Base-by-base conservation (phyloP, 225 moss, liverwort and hornwort genomes). In the Straminergon stramineum region DNA sequence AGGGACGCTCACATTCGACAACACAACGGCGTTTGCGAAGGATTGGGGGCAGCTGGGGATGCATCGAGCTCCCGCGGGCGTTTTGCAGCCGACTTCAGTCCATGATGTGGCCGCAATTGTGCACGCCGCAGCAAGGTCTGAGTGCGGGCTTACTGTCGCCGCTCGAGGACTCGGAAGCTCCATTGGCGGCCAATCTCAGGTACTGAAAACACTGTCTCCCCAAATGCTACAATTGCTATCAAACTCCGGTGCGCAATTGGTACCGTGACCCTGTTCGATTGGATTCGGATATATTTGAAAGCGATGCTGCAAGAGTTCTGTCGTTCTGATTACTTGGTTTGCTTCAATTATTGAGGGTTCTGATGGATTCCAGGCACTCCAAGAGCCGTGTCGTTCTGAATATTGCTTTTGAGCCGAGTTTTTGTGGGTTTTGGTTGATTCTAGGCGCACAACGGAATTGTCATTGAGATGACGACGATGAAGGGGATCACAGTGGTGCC, bases 41-140 rank as follows among this genome's bases (percentile, higher is more conserved):
- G 98, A 98, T 52, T 98, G 95, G 92, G 98, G 98, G 6, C 89
- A 57, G 55, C 63, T 88, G 34, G 82, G 88, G 24, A 79, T 80
- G 75, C 64, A 75, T 37, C 83, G 30, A 6, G 88, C 85, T 17
- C 97, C 94, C 3, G 81, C 90, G 10, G 93, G 65, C 14, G 87
- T 94, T 8, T 45, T 93, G 85, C 90, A 83, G 62, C 94, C 94
- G 2, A 24, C 71, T 20, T 91, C 93, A 15, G 93, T 90, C 3
- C 56, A 51, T 11, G 94, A 94, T 53, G 87, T 94, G 28, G 87
- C 84, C 6, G 80, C 90, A 6, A 43, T 94, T 48, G 92, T 94
- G 51, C 87, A 66, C 10, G 92, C 93, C 5, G 90, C 92, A 2
- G 89, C 91, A 5, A 76, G 91, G 63, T 85, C 91, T 6, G 73